Evolutionary conservation across 31 red algal species (phyloP).

Genomic region (Bonnemaisonia californica): DNA sequence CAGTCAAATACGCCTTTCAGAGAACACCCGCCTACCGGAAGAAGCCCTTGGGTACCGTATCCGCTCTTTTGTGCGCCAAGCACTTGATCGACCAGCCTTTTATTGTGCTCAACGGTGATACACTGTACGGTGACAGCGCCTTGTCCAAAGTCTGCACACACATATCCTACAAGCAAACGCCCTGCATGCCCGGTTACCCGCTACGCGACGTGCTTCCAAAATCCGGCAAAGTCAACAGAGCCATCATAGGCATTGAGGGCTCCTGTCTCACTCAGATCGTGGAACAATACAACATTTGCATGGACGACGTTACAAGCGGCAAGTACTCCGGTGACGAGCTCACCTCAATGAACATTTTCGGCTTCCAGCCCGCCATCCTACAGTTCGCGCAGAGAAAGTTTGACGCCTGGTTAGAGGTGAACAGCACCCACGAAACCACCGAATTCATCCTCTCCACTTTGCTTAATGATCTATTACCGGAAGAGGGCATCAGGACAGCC

Average conservation of each 20-base stretch:
- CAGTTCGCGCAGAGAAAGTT: conserved; percentile 73
- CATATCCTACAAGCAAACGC: conserved; percentile 43
- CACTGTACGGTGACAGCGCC: conserved; percentile 81
- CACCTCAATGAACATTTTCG: conserved; percentile 94
- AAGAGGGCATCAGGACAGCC: conserved; percentile 54
- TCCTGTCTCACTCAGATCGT: conserved; percentile 68
- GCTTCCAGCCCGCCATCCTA: conserved; percentile 61
- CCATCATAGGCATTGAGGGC: conserved; percentile 66
- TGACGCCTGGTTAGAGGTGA: conserved; percentile 41
- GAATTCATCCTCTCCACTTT: conserved; percentile 94
- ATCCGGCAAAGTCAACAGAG: conserved; percentile 77
- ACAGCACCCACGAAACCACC: conserved; percentile 43
- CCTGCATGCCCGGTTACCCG: conserved; percentile 91
- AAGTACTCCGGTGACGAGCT: conserved; percentile 88
- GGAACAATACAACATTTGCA: conserved; percentile 85
- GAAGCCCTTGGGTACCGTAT: conserved; percentile 88
- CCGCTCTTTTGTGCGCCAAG: conserved; percentile 77
- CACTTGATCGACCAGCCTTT: conserved; percentile 61
- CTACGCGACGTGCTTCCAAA: conserved; percentile 80
- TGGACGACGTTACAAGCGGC: conserved; percentile 73
- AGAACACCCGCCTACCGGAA: conserved; percentile 72
- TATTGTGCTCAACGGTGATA: conserved; percentile 90
- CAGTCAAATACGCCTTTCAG: conserved; percentile 75
- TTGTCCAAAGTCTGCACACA: conserved; percentile 74
- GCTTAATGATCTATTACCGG: conserved; percentile 88